Percentiles rank a stretch among this genome's conserved stretches.
These are phyloP conservation scores for Penicillium angulare DNA, from an alignment of 495 filamentous ascomycete genomes.

Conservation along the genomic window DNA sequence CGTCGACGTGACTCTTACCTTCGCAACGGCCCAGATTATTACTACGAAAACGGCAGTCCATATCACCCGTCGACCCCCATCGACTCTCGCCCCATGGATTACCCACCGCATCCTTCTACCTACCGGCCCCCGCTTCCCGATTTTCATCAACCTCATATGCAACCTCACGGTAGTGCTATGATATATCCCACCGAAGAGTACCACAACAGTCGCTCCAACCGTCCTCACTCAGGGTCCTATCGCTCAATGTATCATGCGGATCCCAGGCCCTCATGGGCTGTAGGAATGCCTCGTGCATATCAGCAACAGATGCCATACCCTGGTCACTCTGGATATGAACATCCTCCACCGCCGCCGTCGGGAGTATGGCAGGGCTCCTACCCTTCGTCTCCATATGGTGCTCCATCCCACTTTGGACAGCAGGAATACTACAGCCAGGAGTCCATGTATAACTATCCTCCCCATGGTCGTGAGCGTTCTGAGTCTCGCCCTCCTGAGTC, in stretches of 20 bases:
- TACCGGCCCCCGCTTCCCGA: slow-evolving; percentile 30
- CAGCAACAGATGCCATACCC: slow-evolving; percentile 10
- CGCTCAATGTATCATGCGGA: slow-evolving; percentile 30
- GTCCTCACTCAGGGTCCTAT: slow-evolving; percentile 4
- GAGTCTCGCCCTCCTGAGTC: slow-evolving; percentile 33
- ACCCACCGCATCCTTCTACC: slow-evolving; percentile 20
- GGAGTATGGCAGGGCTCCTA: slow-evolving; percentile 34
- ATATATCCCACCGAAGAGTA: slow-evolving; percentile 23
- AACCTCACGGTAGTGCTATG: slow-evolving; percentile 26
- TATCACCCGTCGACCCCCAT: slow-evolving; percentile 30
- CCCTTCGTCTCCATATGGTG: slow-evolving; percentile 28
- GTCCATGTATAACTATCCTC: neutral
- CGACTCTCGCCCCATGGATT: slow-evolving; percentile 33
- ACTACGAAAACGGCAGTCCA: slow-evolving; percentile 32
- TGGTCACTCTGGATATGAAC: slow-evolving; percentile 32
- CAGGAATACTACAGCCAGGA: slow-evolving; percentile 25
- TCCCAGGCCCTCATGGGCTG: slow-evolving; percentile 24
- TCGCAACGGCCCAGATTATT: slow-evolving; percentile 29
- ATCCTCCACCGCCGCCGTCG: slow-evolving; percentile 35
- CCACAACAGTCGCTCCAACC: slow-evolving; percentile 32
- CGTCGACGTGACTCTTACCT: slow-evolving; percentile 34
- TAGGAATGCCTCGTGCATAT: slow-evolving; percentile 30
- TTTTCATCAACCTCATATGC: slow-evolving; percentile 31
- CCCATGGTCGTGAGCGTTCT: slow-evolving; percentile 37
- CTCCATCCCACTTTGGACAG: slow-evolving; percentile 23